phyloP scores from a whole-genome alignment of 768 basidiomycete genomes.

The Butyriboletus loyo region DNA sequence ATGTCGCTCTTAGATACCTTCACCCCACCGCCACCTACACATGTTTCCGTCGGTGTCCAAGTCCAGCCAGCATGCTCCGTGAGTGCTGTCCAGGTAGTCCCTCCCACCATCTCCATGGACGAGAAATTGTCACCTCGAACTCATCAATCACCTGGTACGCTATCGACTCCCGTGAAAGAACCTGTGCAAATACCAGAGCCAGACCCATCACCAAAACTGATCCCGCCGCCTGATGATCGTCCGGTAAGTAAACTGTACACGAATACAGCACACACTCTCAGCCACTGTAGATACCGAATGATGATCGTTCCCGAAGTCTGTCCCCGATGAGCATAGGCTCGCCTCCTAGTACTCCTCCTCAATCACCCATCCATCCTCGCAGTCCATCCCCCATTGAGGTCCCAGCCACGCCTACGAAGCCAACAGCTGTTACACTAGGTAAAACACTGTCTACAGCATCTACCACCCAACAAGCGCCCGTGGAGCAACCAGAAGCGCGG shows the following conservation, averaged over 20 bases:
- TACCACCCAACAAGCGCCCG: constrained; percentile 15
- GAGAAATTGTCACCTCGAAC: constrained; percentile 1
- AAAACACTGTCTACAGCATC: constrained; percentile 13
- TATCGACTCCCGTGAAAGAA: constrained; percentile 13
- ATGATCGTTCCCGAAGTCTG: constrained; percentile 43
- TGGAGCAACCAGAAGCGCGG: constrained; percentile 12
- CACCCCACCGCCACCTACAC: constrained; percentile 20
- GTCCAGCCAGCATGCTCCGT: constrained; percentile 36
- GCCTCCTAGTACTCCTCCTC: constrained; percentile 37
- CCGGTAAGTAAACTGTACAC: constrained; percentile 19
- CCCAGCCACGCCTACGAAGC: constrained; percentile 5
- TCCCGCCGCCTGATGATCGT: constrained; percentile 15
- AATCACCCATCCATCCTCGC: constrained; percentile 12
- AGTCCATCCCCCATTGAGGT: constrained; percentile 1
- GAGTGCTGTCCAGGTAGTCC: constrained; percentile 38
- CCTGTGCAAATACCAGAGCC: constrained; percentile 1
- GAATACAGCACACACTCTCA: constrained; percentile 17
- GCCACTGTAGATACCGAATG: constrained; percentile 28
- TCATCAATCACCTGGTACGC: constrained; percentile 3
- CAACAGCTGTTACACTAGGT: constrained; percentile 1
- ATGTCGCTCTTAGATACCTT: constrained; percentile 29
- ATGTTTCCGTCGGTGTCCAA: constrained; percentile 47
- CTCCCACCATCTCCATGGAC: constrained; percentile 16
- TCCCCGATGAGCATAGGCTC: constrained; percentile 65
- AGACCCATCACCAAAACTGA: constrained; percentile 12